Base-by-base conservation (phyloP, 2,329 filamentous ascomycete genomes). In the Chlorencoelia australis region DNA sequence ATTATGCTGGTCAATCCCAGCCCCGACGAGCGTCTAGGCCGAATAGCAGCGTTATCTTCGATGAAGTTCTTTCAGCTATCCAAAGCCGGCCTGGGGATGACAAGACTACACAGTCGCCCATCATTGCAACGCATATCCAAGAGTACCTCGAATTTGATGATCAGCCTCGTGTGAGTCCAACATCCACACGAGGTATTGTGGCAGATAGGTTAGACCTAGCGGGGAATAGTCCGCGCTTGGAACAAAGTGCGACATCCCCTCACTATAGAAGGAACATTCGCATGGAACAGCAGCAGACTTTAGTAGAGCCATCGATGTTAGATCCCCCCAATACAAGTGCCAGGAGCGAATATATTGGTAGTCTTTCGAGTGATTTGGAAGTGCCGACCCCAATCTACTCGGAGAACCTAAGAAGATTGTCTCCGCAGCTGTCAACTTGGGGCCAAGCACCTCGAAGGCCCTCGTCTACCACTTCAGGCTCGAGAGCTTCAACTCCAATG, bases 1-100 rank as follows among this genome's bases (percentile, higher is more conserved):
- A 55, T 31, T 54, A 53, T 35, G 28, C 33, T 25, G 45, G 47
- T 25, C 47, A 41, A n/a, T 43, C 44, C 17, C 40, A 43, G 8
- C 48, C 48, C 2, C 37, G 41, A 18, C 40, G 42, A 11, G 41
- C 46, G 44, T 25, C 41, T 47, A 36, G 37, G 21, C 15, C 33
- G 35, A 15, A 28, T 38, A 14, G 18, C 32, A 30, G 33, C 20
- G 11, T n/a, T 30, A 13, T 20, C 37, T 7, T 34, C 24, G 33
- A 26, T 14, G 37, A 46, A 15, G 26, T 47, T 5, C 35, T 38
- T 9, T 39, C 31, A 13, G 21, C 15, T n/a, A 18, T 51, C 7
- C 44, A 47, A 5, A 40, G 30, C n/a, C 33, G 49, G 4, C 28
- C 40, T 14, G 41, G 45, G n/a, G 43, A 40, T 33, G 47, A 46